Percentiles rank a stretch among this genome's conserved stretches.
phyloP scores from a whole-genome alignment of 225 moss, liverwort and hornwort genomes.

The Pleurozium schreberi region DNA sequence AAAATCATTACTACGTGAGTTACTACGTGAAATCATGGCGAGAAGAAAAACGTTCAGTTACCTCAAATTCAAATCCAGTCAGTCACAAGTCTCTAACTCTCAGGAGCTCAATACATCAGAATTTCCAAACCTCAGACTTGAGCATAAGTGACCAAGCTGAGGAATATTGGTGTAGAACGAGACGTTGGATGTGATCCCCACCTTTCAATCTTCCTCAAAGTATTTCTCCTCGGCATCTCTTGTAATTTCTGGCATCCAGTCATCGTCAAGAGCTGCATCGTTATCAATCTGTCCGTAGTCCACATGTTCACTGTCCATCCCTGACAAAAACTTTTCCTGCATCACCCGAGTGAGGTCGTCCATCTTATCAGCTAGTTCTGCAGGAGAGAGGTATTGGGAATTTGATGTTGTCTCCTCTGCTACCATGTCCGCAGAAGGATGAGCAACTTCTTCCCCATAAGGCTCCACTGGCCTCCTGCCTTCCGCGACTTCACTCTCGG shows the following conservation, averaged over 20 bases:
- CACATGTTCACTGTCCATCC: conserved; percentile 52
- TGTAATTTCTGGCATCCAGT: conserved; percentile 61
- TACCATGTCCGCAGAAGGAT: not conserved
- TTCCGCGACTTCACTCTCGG: not conserved
- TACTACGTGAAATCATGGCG: not conserved
- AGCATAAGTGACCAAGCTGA: not conserved
- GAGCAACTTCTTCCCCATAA: not conserved
- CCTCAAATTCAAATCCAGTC: not conserved
- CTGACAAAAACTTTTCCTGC: conserved; percentile 60
- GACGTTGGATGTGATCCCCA: not conserved
- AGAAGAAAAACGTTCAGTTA: not conserved
- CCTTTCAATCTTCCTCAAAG: conserved; percentile 44
- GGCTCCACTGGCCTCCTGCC: not conserved
- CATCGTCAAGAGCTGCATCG: conserved; percentile 43
- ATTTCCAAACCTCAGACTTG: not conserved
- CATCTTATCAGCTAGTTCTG: conserved; percentile 40
- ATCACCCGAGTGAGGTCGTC: conserved; percentile 45
- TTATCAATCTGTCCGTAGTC: conserved; percentile 47
- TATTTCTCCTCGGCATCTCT: conserved; percentile 65
- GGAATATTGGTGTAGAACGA: not conserved
- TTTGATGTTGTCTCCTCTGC: not conserved
- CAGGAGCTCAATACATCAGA: not conserved
- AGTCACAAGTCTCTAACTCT: not conserved
- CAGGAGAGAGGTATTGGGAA: conserved; percentile 12
- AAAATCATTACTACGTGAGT: not conserved